These are phyloP conservation scores for Datisca glomerata DNA, from an alignment of 306 rosid species.

Conservation along the genomic window DNA sequence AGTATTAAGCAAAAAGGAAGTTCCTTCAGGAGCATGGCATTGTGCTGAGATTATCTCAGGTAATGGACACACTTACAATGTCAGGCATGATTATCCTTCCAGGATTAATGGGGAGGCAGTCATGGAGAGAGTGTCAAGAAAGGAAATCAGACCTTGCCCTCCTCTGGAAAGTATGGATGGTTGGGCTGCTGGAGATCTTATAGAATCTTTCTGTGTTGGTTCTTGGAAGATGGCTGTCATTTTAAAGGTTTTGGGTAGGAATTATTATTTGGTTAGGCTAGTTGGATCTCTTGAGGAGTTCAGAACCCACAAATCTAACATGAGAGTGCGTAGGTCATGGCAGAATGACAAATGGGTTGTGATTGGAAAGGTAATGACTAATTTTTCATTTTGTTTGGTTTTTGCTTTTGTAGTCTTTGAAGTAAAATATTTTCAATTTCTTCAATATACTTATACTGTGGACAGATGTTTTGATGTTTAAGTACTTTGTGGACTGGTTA, in stretches of 20 bases:
- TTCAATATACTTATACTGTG: too few relatives aligned
- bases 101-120: slow-evolving; percentile 19
- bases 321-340: slow-evolving; percentile 76
- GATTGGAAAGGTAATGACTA: slow-evolving; percentile 54
- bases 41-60: slow-evolving; percentile 69
- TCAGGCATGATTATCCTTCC: slow-evolving; percentile 53
- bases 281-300: slow-evolving; percentile 72
- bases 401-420: background rate
- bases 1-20: slow-evolving; percentile 62
- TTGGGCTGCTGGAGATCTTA: slow-evolving; percentile 71
- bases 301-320: slow-evolving; percentile 53
- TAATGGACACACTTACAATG: slow-evolving; percentile 52
- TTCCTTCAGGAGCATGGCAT: slow-evolving; percentile 76
- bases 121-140: slow-evolving; percentile 52
- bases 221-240: slow-evolving; percentile 88
- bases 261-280: slow-evolving; percentile 46
- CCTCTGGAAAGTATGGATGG: slow-evolving; percentile 36
- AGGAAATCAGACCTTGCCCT: slow-evolving; percentile 72
- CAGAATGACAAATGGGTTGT: slow-evolving; percentile 66
- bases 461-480: too few relatives aligned
- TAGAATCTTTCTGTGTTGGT: slow-evolving; percentile 59
- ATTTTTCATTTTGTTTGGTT: slow-evolving; percentile 11
- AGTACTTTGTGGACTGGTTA: too few relatives aligned
- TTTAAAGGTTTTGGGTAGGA: slow-evolving; percentile 49
- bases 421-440: background rate